Conservation (phyloP, 2,329 filamentous ascomycete species). For the Orbilia oligospora region DNA sequence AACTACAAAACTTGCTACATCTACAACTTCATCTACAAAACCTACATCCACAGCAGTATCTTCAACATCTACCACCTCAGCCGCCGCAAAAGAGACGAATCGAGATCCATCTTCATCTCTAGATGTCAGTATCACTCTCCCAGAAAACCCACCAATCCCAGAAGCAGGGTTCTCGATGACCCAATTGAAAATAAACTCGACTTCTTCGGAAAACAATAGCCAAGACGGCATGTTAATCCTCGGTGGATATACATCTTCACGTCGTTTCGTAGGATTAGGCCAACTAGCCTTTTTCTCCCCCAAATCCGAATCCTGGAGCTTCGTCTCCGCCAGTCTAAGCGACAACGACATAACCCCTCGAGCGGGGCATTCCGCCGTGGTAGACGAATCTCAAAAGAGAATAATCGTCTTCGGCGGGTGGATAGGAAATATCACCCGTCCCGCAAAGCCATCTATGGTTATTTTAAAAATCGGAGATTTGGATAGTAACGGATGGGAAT, state of each 20-base stretch:
- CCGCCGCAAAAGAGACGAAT: neutral
- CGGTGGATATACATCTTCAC: conserved; percentile 61
- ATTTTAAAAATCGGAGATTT: conserved; percentile 81
- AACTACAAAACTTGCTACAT: no score
- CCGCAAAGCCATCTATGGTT: conserved; percentile 85
- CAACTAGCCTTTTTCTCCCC: conserved; percentile 61
- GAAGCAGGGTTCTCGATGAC: conserved; percentile 63
- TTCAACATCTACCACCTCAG: neutral
- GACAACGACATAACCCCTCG: conserved; percentile 77
- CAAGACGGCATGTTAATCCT: conserved; percentile 59
- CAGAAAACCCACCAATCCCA: conserved; percentile 62
- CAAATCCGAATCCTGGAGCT: conserved; percentile 59
- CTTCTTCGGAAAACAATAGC: conserved; percentile 13
- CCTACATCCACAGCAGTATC: neutral
- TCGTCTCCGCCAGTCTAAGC: conserved; percentile 58
- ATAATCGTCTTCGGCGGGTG: conserved; percentile 89
- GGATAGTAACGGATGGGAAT: conserved; percentile 77
- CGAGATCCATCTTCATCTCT: neutral
- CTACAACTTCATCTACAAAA: neutral
- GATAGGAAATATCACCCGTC: conserved; percentile 83
- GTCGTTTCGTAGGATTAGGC: conserved; percentile 61
- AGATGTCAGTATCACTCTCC: conserved; percentile 27
- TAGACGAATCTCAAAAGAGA: conserved; percentile 82
- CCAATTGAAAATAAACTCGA: conserved; percentile 31
- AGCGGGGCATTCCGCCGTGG: conserved; percentile 88